Evolutionary conservation across 2,329 filamentous ascomycete genomes (phyloP).

Genomic region (Didymella keratinophila): DNA sequence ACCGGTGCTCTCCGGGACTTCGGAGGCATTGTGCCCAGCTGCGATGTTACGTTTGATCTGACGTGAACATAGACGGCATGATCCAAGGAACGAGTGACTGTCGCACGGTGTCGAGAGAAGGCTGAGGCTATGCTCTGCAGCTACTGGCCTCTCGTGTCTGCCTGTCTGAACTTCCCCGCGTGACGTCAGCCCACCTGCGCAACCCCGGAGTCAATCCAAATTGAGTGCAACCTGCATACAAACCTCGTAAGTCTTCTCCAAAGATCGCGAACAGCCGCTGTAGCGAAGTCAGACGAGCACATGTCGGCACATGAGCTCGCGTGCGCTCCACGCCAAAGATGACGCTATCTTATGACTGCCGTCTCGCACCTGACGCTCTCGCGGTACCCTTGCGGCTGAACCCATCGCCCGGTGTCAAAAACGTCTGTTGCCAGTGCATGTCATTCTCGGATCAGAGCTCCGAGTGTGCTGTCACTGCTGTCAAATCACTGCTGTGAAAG

Average conservation of each 20-base stretch:
- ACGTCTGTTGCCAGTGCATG: neutral
- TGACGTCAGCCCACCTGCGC: neutral
- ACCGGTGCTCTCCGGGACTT: no score
- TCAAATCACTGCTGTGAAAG: neutral
- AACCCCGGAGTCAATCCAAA: neutral
- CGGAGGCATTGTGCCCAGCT: no score
- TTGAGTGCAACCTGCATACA: conserved; percentile 7
- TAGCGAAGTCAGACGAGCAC: neutral
- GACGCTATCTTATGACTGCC: conserved; percentile 10
- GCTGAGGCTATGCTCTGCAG: conserved; percentile 3
- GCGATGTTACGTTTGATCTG: no score
- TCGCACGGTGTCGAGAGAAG: no score
- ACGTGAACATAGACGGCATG: no score
- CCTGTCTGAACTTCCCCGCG: neutral
- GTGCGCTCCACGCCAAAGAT: neutral
- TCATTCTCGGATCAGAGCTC: neutral
- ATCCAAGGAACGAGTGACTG: no score
- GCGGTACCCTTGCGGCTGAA: conserved; percentile 4
- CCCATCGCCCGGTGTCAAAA: neutral
- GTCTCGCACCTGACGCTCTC: conserved; percentile 10
- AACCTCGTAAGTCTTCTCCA: neutral
- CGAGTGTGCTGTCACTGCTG: conserved; percentile 1
- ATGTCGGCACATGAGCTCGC: neutral
- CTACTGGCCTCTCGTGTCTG: neutral
- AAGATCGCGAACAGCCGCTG: neutral